Percentiles rank a stretch among this genome's conserved stretches.
Conservation (phyloP, 352 stramenopile genomes). For the Peronospora farinosa region DNA sequence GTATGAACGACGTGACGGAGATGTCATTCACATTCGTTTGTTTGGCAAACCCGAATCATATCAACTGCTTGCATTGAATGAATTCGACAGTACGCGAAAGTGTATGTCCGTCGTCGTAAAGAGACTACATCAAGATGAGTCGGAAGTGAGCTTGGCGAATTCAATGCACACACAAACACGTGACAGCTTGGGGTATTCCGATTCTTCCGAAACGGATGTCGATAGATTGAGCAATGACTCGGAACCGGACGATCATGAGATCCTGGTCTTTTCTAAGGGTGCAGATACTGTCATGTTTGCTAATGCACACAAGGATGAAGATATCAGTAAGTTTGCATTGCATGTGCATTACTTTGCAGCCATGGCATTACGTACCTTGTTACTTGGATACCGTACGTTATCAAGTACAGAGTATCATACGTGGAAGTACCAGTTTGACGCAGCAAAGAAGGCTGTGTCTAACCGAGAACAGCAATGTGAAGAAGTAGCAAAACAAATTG, state of each 20-base stretch:
- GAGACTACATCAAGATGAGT: conserved; percentile 24
- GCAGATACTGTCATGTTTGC: conserved; percentile 88
- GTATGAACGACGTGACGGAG: conserved; percentile 66
- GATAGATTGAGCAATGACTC: conserved; percentile 15
- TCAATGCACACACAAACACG: conserved; percentile 5
- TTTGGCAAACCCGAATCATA: conserved; percentile 75
- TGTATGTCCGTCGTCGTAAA: conserved; percentile 83
- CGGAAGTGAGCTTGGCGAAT: background rate
- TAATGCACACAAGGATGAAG: conserved; percentile 56
- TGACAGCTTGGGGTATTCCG: conserved; percentile 29
- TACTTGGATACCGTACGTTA: conserved; percentile 75
- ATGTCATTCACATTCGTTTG: conserved; percentile 70
- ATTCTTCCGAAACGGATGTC: conserved; percentile 16
- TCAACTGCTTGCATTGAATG: conserved; percentile 71
- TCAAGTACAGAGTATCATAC: conserved; percentile 44
- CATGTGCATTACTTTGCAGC: conserved; percentile 86
- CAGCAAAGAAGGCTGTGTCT: conserved; percentile 54
- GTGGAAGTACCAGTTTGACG: conserved; percentile 76
- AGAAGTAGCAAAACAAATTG: conserved; percentile 66
- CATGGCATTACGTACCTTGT: conserved; percentile 80
- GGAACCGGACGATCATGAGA: conserved; percentile 38
- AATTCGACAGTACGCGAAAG: conserved; percentile 83
- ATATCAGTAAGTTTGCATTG: conserved; percentile 66
- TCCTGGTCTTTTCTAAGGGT: conserved; percentile 84
- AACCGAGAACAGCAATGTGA: conserved; percentile 61